Conservation (phyloP, 1,139 yeast species). For the Suhomyces maxii region DNA sequence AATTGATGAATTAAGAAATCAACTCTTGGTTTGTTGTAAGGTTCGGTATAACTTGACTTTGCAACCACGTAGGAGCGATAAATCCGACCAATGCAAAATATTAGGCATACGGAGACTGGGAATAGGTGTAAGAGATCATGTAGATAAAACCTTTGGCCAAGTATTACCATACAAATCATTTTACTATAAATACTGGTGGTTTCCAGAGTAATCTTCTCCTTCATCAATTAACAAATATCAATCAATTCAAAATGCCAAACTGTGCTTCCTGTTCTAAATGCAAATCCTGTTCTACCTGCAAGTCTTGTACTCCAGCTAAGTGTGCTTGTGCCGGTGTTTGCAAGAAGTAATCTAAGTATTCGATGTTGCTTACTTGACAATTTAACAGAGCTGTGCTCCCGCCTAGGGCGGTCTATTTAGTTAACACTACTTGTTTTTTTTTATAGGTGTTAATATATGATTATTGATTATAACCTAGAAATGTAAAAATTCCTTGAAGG, state of each 20-base stretch:
- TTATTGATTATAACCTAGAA: background rate
- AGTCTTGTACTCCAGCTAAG: slow-evolving; percentile 11
- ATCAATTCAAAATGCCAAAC: slow-evolving; percentile 12
- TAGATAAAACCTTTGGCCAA: background rate
- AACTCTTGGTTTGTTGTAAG: background rate
- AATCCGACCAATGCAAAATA: background rate
- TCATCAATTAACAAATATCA: background rate
- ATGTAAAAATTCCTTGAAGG: slow-evolving; percentile 1
- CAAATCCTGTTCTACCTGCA: slow-evolving; percentile 15
- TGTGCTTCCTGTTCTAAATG: slow-evolving; percentile 13
- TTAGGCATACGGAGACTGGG: background rate
- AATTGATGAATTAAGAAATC: too few relatives aligned
- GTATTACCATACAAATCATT: background rate
- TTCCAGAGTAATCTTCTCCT: background rate
- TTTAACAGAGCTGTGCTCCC: background rate
- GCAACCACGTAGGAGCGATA: background rate
- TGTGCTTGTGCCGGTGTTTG: slow-evolving; percentile 14
- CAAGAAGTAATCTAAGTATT: slow-evolving; percentile 10
- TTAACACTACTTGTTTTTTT: background rate
- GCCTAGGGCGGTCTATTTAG: background rate
- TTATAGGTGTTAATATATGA: background rate
- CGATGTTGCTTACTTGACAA: background rate
- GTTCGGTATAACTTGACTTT: background rate
- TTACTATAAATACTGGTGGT: slow-evolving; percentile 1
- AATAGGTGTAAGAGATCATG: background rate